phyloP scores from a whole-genome alignment of 2,329 filamentous ascomycete species.

The Mycosphaerella sp. region DNA sequence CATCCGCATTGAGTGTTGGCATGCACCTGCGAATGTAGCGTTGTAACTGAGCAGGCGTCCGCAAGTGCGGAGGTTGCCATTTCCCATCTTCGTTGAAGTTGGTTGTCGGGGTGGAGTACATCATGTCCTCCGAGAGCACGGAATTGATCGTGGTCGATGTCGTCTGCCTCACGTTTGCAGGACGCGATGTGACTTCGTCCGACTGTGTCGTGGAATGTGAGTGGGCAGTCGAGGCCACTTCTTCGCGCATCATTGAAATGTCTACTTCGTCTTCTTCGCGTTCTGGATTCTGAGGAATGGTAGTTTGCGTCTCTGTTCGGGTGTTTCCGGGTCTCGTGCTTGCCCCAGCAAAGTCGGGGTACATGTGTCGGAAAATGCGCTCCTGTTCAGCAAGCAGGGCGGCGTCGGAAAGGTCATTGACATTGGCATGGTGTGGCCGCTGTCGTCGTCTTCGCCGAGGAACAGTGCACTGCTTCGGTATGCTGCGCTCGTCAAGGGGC shows the following conservation, averaged over 20 bases:
- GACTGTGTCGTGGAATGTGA: constrained; percentile 4
- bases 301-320: constrained; percentile 9
- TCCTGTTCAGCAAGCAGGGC: constrained; percentile 44
- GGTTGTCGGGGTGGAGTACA: constrained; percentile 28
- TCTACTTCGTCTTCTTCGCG: constrained; percentile 35
- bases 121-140: constrained; percentile 28
- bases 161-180: constrained; percentile 22
- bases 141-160: constrained; percentile 26
- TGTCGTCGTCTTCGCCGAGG: constrained; percentile 38
- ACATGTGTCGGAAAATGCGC: constrained; percentile 43
- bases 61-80: constrained; percentile 33
- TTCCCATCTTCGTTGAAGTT: constrained; percentile 32
- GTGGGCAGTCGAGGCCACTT: constrained; percentile 16
- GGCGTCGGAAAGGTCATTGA: constrained; percentile 30
- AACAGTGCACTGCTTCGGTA: constrained; percentile 42
- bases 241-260: constrained; percentile 31
- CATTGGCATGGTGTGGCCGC: constrained; percentile 27
- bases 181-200: constrained; percentile 13
- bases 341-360: constrained; percentile 37
- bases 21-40: constrained; percentile 45
- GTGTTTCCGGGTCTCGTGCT: constrained; percentile 6
- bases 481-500: constrained; percentile 60
- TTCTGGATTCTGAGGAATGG: constrained; percentile 15
- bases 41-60: constrained; percentile 34
- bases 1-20: constrained; percentile 40